A percentile compares a stretch with the other conserved stretches of the same genome.
Evolutionary conservation across 2,329 filamentous ascomycete species (phyloP).

Genomic region (Rhinocladiella mackenziei): DNA sequence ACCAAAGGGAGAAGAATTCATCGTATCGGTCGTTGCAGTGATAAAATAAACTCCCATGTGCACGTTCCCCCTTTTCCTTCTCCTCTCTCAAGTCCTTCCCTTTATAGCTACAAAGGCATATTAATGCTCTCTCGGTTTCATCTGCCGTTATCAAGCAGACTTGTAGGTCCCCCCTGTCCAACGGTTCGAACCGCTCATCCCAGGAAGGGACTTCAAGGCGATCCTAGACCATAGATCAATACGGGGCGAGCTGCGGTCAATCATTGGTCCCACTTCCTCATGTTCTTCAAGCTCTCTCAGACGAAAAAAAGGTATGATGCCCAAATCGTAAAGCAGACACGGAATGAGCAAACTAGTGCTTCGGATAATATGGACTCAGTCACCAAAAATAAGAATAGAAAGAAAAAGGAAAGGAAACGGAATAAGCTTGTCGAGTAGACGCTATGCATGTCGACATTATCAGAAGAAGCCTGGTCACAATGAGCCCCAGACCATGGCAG

Average conservation of each 20-base stretch:
- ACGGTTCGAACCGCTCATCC: no score
- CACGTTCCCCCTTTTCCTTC: background rate
- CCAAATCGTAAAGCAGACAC: slow-evolving; percentile 1
- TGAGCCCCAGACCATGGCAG: slow-evolving; percentile 22
- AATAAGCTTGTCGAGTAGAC: slow-evolving; percentile 8
- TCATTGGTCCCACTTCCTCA: slow-evolving; percentile 3
- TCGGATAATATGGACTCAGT: slow-evolving; percentile 22
- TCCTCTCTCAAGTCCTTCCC: background rate
- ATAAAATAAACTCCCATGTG: background rate
- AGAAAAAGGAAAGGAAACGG: background rate
- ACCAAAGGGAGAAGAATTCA: slow-evolving; percentile 3
- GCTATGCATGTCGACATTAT: slow-evolving; percentile 10
- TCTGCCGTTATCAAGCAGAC: background rate
- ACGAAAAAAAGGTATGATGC: slow-evolving; percentile 14
- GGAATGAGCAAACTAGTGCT: slow-evolving; percentile 22
- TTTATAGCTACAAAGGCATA: no score
- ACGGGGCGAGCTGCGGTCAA: slow-evolving; percentile 20
- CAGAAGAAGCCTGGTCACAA: slow-evolving; percentile 13
- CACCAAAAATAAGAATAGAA: slow-evolving; percentile 16
- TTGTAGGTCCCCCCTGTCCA: no score
- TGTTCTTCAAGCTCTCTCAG: slow-evolving; percentile 20
- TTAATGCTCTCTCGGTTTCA: no score
- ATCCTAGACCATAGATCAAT: background rate
- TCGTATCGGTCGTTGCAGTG: slow-evolving; percentile 14
- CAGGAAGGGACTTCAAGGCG: no score